These are phyloP conservation scores for Sporothrix brasiliensis DNA, from an alignment of 2,329 filamentous ascomycete genomes.

Conservation along the genomic window DNA sequence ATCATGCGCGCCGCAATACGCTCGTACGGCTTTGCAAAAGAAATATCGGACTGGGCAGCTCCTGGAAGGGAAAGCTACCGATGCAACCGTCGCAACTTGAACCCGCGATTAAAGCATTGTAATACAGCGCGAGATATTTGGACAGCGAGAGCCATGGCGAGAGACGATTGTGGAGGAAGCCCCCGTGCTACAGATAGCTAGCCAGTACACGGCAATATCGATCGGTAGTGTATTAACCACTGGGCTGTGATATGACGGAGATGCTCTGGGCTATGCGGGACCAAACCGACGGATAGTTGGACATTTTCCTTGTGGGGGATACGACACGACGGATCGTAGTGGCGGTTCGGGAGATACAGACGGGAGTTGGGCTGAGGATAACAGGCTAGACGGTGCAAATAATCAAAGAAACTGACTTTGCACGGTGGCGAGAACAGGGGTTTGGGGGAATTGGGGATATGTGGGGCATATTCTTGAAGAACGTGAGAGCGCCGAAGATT, in stretches of 20 bases:
- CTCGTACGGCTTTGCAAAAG: background rate
- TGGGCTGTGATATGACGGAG: conserved; percentile 8
- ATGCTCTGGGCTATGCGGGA: background rate
- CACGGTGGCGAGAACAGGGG: no score
- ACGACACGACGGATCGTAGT: background rate
- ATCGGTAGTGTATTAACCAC: conserved; percentile 28
- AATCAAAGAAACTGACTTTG: background rate
- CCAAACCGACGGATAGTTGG: background rate
- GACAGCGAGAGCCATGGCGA: conserved; percentile 2
- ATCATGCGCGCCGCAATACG: background rate
- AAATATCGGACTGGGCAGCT: conserved; percentile 1
- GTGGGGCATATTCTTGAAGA: background rate
- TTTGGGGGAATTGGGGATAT: background rate
- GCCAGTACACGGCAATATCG: conserved; percentile 27
- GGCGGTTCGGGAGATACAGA: conserved; percentile 30
- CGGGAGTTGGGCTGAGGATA: conserved; percentile 29
- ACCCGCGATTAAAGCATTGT: background rate
- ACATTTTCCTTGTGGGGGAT: conserved; percentile 6
- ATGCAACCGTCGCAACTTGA: conserved; percentile 13
- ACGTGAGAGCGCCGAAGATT: background rate
- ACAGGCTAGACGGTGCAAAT: background rate
- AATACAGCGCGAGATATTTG: conserved; percentile 1
- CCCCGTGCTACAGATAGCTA: conserved; percentile 18
- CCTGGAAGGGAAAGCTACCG: background rate
- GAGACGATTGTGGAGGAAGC: conserved; percentile 11